phyloP scores from a whole-genome alignment of 1,284 basidiomycete species.

The Boletus subluridellus region DNA sequence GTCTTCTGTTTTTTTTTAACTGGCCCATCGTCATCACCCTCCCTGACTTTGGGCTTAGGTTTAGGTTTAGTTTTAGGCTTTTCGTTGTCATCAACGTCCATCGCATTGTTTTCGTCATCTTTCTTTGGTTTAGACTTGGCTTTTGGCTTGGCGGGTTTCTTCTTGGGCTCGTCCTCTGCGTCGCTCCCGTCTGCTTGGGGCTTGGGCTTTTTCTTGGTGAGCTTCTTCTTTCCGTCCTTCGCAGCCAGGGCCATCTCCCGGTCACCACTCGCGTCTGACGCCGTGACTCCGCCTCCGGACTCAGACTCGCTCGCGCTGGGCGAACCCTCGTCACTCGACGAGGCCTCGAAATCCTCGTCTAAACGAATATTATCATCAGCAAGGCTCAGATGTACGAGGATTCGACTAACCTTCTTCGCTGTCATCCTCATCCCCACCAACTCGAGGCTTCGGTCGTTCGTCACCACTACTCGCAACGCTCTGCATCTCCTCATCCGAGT shows the following conservation, averaged over 20 bases:
- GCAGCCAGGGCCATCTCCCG: slow-evolving; percentile 53
- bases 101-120: slow-evolving; percentile 35
- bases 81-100: slow-evolving; percentile 40
- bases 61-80: slow-evolving; percentile 46
- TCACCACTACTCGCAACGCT: slow-evolving; percentile 71
- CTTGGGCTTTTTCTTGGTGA: slow-evolving; percentile 38
- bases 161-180: slow-evolving; percentile 47
- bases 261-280: slow-evolving; percentile 77
- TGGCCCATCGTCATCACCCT: slow-evolving; percentile 53
- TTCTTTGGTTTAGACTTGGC: slow-evolving; percentile 43
- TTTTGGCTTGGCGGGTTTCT: slow-evolving; percentile 41
- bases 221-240: slow-evolving; percentile 43
- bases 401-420: slow-evolving; percentile 71
- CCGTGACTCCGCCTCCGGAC: slow-evolving; percentile 57
- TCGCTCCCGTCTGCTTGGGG: slow-evolving; percentile 35
- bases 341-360: slow-evolving; percentile 88
- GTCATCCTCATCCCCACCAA: slow-evolving; percentile 65
- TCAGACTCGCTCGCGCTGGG: slow-evolving; percentile 74
- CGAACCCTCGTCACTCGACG: slow-evolving; percentile 79
- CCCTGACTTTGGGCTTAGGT: slow-evolving; percentile 40
- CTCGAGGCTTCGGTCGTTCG: slow-evolving; percentile 53
- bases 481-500: slow-evolving; percentile 85
- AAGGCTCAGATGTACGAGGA: neutral
- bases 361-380: slow-evolving; percentile 12
- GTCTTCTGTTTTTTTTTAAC: slow-evolving; percentile 71